Evolutionary conservation across 2,329 filamentous ascomycete species (phyloP), one percentile per base, ranked within the genome.

Genomic region (Paraconiothyrium brasiliense): DNA sequence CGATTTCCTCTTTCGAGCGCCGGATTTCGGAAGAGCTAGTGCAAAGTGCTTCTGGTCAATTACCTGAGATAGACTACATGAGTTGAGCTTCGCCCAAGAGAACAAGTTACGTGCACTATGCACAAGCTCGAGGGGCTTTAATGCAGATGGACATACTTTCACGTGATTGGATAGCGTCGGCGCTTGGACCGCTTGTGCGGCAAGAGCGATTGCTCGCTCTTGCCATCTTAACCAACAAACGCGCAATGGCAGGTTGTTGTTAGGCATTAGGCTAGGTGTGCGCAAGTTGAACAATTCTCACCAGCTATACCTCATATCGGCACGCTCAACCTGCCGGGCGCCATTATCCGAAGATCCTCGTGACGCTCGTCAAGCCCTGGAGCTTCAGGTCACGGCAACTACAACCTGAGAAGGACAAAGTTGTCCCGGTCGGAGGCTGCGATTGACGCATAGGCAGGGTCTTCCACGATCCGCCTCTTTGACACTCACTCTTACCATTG

Each of bases 1-100:
- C 66, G 68, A 71, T 74, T 71, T 67, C 65, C 67, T 72, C 65
- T 68, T 71, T 62, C 58, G 64, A 64, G 61, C 65, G 67, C 73
- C 67, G 57, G 66, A 57, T 37, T 50, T 64, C 63, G 64, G 65
- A 63, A 43, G 30, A 14, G 16, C 35, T 14, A 37, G n/a, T 30
- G 24, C 24, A 50, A 50, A 3, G 43, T 20, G 43, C 43, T 3
- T 46, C 13, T 20, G 43, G 7, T 24, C 8, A 20, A 20, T 20
- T 46, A 20, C 20, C 43, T n/a, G 9, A 46, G 20, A n/a, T n/a
- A 7, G 39, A 41, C 20, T 20, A 20, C 20, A 20, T 20, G 20
- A 16, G n/a, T n/a, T n/a, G 14, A n/a, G 20, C 11, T 4, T 20
- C 20, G 22, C n/a, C n/a, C 8, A 41, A 41, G 13, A 20, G 2